Percentiles rank a stretch among this genome's conserved stretches.
phyloP scores from a whole-genome alignment of 495 filamentous ascomycete species.

The Talaromyces liani region DNA sequence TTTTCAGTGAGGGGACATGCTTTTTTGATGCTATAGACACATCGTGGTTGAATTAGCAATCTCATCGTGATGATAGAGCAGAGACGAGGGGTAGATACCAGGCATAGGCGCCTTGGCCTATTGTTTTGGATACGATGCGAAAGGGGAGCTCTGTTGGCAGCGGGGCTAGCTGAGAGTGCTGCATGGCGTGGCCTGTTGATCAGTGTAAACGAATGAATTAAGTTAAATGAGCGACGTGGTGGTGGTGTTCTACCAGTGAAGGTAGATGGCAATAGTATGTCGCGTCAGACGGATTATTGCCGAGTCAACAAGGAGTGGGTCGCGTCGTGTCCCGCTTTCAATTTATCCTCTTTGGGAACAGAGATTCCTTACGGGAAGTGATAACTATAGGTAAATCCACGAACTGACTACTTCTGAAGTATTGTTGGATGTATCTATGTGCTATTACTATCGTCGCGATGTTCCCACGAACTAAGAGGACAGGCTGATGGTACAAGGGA shows the following conservation, averaged over 20 bases:
- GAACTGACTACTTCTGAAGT: too few relatives aligned
- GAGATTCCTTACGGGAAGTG: not conserved
- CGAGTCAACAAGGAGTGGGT: slow-evolving; percentile 16
- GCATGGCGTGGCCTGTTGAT: slow-evolving; percentile 19
- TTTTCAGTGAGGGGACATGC: slow-evolving; percentile 62
- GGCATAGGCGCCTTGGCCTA: slow-evolving; percentile 93
- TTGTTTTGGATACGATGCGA: slow-evolving; percentile 89
- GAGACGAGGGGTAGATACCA: slow-evolving; percentile 47
- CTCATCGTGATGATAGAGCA: not conserved
- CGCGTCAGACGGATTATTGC: not conserved
- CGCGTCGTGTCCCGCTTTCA: slow-evolving; percentile 16
- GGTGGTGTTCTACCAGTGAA: not conserved
- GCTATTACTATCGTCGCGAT: too few relatives aligned
- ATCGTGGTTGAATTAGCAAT: not conserved
- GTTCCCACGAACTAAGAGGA: too few relatives aligned
- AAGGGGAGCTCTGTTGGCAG: slow-evolving; percentile 84
- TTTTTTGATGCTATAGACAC: slow-evolving; percentile 76
- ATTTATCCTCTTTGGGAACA: slow-evolving; percentile 42
- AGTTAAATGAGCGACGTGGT: not conserved
- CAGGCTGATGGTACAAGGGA: too few relatives aligned
- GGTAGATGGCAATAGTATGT: not conserved
- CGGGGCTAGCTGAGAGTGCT: slow-evolving; percentile 82
- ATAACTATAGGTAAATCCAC: too few relatives aligned
- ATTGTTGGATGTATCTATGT: too few relatives aligned
- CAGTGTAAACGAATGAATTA: not conserved